Evolutionary conservation across 2,329 filamentous ascomycete genomes (phyloP), one percentile per base, ranked within the genome.

Genomic region (Phoma sp.): DNA sequence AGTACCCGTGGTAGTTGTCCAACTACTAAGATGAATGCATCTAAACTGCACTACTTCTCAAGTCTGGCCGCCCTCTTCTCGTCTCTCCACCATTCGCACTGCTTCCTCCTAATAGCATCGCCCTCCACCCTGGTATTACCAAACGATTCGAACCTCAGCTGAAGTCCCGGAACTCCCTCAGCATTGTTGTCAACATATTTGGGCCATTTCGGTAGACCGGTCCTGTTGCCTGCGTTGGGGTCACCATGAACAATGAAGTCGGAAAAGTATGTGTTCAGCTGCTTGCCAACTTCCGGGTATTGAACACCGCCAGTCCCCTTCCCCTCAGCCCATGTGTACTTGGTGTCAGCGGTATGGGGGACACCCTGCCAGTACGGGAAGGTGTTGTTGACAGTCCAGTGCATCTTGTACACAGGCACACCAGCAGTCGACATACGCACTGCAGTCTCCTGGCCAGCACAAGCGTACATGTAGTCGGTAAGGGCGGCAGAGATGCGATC

Each of bases 281-380:
- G 53, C 37, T 68, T 67, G 4, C 75, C 74, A 6, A 80, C 67
- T 1, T 76, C 64, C 1, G 63, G 65, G 49, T 77, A 79, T 80
- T 71, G 65, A 0, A 66, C 59, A 6, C 65, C 67, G 2, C 58
- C 54, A 67, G 74, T 73, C 47, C 88, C 75, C 35, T 84, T 62
- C 0, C 83, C 85, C 57, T 81, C 81, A 25, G 77, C 78, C 65
- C 65, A 69, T 0, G n/a, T 77, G 77, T 22, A 84, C 80, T 50
- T 84, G 45, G 62, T 63, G 22, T 70, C 66, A 0, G 64, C 55
- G 0, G 66, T 67, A 10, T 70, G 67, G 2, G 67, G 63, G 10
- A 69, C 65, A 1, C 66, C 62, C 29, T 57, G 52, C 64, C 64
- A 69, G 0, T 50, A 36, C 0, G 67, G 64, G 32, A 63, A 67